Percentiles rank a stretch among this genome's conserved stretches.
phyloP scores from a whole-genome alignment of 176 grass and related monocot species.

The Oryza brachyantha region DNA sequence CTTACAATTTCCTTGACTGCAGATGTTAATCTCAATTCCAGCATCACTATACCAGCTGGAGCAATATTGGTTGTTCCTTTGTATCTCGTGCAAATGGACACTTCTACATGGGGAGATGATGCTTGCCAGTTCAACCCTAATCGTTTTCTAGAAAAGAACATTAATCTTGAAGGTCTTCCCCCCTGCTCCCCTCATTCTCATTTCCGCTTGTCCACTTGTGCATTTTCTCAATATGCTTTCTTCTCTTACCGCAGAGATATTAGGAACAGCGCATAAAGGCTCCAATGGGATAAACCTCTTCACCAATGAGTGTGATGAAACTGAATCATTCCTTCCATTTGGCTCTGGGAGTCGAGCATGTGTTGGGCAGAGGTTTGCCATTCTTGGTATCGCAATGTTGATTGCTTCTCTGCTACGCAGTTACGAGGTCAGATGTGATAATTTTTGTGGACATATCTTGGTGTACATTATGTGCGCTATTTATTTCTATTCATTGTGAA shows the following conservation, averaged over 20 bases:
- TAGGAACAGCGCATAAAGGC: constrained; percentile 24
- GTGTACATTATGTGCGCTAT: background rate
- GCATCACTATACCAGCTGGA: constrained; percentile 66
- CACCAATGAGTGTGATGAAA: constrained; percentile 34
- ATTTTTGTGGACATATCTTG: background rate
- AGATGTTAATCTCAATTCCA: constrained; percentile 66
- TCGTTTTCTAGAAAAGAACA: constrained; percentile 52
- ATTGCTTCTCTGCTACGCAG: constrained; percentile 60
- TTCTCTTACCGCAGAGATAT: constrained; percentile 33
- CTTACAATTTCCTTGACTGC: constrained; percentile 27
- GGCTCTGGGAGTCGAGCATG: constrained; percentile 73
- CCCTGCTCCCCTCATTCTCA: background rate
- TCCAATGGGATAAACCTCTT: constrained; percentile 26
- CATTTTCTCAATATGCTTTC: background rate
- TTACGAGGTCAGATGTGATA: constrained; percentile 64
- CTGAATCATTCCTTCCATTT: constrained; percentile 78
- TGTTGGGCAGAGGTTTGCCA: constrained; percentile 69
- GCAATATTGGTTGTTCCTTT: constrained; percentile 78
- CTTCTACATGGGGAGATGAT: constrained; percentile 79
- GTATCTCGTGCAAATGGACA: constrained; percentile 78
- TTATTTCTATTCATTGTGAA: constrained; percentile 4
- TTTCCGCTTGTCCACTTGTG: background rate
- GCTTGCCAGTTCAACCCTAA: constrained; percentile 66
- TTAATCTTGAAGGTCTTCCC: constrained; percentile 49
- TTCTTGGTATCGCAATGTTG: constrained; percentile 64